These are phyloP conservation scores for Trifolium dubium DNA, from an alignment of 306 rosid species.

Conservation along the genomic window DNA sequence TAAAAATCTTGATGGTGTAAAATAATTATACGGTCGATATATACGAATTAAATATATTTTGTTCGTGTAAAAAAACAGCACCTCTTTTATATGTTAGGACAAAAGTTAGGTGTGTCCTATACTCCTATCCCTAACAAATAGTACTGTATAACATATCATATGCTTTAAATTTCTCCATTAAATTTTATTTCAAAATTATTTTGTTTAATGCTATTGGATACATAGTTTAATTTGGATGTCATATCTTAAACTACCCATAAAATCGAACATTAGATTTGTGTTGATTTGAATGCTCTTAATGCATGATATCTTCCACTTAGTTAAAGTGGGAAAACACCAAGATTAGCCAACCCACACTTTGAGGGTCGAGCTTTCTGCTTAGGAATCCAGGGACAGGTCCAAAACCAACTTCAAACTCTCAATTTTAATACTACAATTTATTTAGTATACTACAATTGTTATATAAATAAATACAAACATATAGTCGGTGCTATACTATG, in stretches of 20 bases:
- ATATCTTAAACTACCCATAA: background rate
- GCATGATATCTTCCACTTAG: conserved; percentile 12
- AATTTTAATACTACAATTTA: background rate
- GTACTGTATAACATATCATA: background rate
- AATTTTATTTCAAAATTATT: background rate
- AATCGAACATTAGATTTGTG: conserved; percentile 1
- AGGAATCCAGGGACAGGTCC: conserved; percentile 69
- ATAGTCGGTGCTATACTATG: conserved; percentile 31
- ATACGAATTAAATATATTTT: no score
- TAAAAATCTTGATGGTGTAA: no score
- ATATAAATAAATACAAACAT: conserved; percentile 3
- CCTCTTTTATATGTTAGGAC: background rate
- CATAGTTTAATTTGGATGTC: background rate
- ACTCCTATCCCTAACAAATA: no score
- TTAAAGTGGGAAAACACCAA: conserved; percentile 51
- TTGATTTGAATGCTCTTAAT: conserved; percentile 1
- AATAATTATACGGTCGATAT: no score
- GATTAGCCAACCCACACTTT: conserved; percentile 63
- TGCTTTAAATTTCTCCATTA: background rate
- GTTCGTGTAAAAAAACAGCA: no score
- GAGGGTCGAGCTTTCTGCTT: conserved; percentile 62
- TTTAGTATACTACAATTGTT: background rate
- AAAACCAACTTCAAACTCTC: conserved; percentile 44
- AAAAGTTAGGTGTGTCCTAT: background rate
- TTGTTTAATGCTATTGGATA: background rate